These are phyloP conservation scores for Naematelia encephala DNA, from an alignment of 768 basidiomycete genomes.

Conservation along the genomic window DNA sequence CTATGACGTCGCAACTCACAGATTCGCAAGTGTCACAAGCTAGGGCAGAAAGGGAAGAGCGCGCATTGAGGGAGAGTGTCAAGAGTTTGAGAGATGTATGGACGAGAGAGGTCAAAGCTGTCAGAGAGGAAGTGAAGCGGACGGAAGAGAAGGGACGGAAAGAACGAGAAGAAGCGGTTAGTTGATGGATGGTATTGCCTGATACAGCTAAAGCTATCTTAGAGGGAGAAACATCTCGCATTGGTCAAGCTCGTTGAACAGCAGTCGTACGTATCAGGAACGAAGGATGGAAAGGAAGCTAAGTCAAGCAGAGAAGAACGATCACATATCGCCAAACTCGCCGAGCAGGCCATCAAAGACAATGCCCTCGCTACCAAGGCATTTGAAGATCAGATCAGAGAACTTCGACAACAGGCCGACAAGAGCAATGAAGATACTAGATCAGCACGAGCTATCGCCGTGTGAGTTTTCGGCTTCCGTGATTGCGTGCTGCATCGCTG, in stretches of 20 bases:
- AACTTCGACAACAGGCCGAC: slow-evolving; percentile 22
- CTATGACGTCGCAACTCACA: slow-evolving; percentile 41
- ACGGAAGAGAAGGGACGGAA: slow-evolving; percentile 28
- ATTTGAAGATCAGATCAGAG: slow-evolving; percentile 28
- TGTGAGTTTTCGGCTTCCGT: slow-evolving; percentile 18
- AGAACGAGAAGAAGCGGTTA: slow-evolving; percentile 44
- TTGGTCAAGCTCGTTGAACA: slow-evolving; percentile 38
- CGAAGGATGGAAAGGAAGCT: neutral
- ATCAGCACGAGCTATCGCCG: slow-evolving; percentile 26
- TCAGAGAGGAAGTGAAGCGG: slow-evolving; percentile 30
- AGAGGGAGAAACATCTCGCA: slow-evolving; percentile 37
- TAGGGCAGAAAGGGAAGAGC: slow-evolving; percentile 38
- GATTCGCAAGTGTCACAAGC: slow-evolving; percentile 37
- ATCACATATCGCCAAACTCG: slow-evolving; percentile 14
- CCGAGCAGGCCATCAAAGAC: slow-evolving; percentile 11
- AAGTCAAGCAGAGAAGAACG: slow-evolving; percentile 18
- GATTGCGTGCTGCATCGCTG: neutral
- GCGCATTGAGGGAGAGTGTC: slow-evolving; percentile 48
- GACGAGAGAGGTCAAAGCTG: slow-evolving; percentile 39
- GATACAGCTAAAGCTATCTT: neutral
- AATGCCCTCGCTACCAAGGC: slow-evolving; percentile 8
- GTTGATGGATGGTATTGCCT: slow-evolving; percentile 5
- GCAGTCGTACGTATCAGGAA: slow-evolving; percentile 41
- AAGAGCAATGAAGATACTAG: slow-evolving; percentile 17
- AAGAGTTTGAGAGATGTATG: slow-evolving; percentile 41